These are phyloP conservation scores for Mychonastes homosphaera DNA, from an alignment of 139 green algal genomes.

Conservation along the genomic window DNA sequence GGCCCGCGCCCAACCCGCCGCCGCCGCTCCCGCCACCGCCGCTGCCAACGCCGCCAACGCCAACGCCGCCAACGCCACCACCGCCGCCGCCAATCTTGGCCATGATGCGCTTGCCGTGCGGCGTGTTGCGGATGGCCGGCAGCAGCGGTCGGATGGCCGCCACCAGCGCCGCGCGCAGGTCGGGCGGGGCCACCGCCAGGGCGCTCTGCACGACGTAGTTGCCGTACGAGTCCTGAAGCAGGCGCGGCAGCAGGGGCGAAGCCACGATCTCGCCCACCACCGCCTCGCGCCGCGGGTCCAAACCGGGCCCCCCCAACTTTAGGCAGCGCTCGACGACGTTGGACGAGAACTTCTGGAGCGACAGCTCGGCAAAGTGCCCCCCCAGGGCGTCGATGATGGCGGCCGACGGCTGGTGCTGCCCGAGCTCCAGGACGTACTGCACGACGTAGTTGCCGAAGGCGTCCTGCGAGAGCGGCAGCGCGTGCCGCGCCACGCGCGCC, in stretches of 20 bases:
- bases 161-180: conserved; percentile 67
- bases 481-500: conserved; percentile 64
- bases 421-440: conserved; percentile 96
- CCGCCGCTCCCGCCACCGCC: too few species aligned
- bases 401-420: conserved; percentile 55
- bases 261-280: conserved; percentile 79
- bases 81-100: conserved; percentile 43
- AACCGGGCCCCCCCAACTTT: conserved; percentile 78
- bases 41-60: too few species aligned
- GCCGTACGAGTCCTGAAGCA: conserved; percentile 87
- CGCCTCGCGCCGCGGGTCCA: conserved; percentile 58
- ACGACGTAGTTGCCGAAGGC: conserved; percentile 98
- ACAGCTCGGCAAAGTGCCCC: conserved; percentile 75
- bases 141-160: conserved; percentile 88
- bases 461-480: conserved; percentile 78
- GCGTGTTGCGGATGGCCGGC: conserved; percentile 70
- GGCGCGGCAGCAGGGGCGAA: conserved; percentile 54
- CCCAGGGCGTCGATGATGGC: conserved; percentile 68
- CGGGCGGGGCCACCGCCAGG: conserved; percentile 37
- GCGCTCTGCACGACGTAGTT: conserved; percentile 68
- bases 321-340: conserved; percentile 99
- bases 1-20: too few species aligned
- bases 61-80: too few species aligned
- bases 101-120: conserved; percentile 96
- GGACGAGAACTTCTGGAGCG: conserved; percentile 93